Evolutionary conservation across 345 rosid species (phyloP).

Genomic region (Eucalyptus erythrocorys): DNA sequence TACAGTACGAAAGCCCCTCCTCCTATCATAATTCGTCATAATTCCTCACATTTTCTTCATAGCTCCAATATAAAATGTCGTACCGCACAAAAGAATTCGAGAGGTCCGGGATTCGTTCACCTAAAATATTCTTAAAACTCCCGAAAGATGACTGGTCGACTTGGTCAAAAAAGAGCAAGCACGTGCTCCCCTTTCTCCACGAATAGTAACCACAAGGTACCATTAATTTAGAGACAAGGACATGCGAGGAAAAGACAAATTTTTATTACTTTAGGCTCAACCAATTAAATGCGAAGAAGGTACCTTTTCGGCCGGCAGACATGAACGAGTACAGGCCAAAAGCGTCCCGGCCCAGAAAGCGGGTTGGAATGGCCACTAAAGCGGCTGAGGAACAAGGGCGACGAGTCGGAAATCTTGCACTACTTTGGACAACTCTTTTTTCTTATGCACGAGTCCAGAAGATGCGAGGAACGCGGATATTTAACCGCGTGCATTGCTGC

Average conservation of each 20-base stretch:
- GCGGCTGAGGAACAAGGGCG: not conserved
- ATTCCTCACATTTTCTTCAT: not conserved
- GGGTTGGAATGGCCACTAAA: not conserved
- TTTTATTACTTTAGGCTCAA: not conserved
- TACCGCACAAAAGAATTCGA: not conserved
- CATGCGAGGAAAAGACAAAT: not conserved
- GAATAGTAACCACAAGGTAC: not conserved
- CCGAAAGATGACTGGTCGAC: not conserved
- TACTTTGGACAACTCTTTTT: not conserved
- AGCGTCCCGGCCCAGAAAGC: not conserved
- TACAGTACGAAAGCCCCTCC: not conserved
- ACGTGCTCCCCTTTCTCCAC: not conserved
- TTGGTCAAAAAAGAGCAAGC: not conserved
- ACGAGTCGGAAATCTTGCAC: not conserved
- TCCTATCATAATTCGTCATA: not conserved
- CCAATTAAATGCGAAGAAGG: fast-evolving
- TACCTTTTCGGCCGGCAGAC: not conserved
- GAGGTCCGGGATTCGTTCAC: not conserved
- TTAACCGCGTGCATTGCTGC: not conserved
- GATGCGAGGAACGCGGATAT: not conserved
- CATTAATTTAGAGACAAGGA: not conserved
- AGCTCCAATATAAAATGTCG: not conserved
- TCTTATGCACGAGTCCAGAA: not conserved
- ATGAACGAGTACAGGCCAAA: not conserved
- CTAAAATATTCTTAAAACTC: not conserved